Conservation (phyloP, 148 eudicot species). For the Cornus florida region DNA sequence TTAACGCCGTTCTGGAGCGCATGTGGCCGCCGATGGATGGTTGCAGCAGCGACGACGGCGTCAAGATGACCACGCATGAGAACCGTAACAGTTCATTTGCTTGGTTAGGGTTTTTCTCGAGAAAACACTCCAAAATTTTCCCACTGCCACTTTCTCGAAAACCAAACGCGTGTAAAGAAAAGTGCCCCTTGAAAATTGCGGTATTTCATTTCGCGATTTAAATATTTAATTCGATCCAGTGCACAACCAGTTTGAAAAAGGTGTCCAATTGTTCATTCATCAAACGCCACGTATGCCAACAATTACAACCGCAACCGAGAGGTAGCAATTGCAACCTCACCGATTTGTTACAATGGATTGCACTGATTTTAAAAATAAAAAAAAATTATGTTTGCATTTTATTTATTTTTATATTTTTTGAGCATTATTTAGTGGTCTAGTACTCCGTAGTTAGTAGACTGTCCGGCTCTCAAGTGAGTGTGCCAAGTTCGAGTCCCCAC, state of each 20-base stretch:
- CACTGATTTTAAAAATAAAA: too few relatives aligned
- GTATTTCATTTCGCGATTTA: background rate
- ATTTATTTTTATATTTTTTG: too few relatives aligned
- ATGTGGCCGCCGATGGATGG: background rate
- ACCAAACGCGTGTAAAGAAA: constrained; percentile 11
- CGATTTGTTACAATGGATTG: too few relatives aligned
- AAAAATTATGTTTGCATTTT: too few relatives aligned
- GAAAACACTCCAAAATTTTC: background rate
- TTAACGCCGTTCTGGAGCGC: constrained; percentile 4
- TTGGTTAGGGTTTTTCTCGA: constrained; percentile 13
- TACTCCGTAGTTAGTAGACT: too few relatives aligned
- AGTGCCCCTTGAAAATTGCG: background rate
- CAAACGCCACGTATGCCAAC: background rate
- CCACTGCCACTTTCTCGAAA: constrained; percentile 9
- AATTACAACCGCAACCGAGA: too few relatives aligned
- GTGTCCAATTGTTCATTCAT: background rate
- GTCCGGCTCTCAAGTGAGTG: too few relatives aligned
- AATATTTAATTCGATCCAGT: background rate
- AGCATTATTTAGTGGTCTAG: too few relatives aligned
- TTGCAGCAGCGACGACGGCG: constrained; percentile 7
- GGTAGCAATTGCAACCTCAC: too few relatives aligned
- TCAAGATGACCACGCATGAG: background rate
- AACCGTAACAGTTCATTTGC: background rate
- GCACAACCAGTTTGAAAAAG: background rate
- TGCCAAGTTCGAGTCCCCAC: too few relatives aligned